A percentile compares a stretch with the other conserved stretches of the same genome.
Evolutionary conservation across 164 flowering plant species (phyloP).

Genomic region (Magnolia sinica): DNA sequence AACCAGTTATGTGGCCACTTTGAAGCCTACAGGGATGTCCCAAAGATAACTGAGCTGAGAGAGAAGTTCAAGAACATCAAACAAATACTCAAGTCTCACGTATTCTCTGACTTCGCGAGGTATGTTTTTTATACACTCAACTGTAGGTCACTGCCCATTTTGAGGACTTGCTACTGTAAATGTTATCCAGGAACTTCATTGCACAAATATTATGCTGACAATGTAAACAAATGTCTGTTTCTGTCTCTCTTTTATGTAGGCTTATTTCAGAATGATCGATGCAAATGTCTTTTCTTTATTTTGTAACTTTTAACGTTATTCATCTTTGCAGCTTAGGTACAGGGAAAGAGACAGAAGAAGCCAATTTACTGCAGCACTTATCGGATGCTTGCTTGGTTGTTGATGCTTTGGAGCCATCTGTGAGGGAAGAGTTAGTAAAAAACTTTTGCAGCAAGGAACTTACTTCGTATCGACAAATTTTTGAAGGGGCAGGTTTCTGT

Average conservation of each 20-base stretch:
- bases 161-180: not conserved
- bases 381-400: slow-evolving; percentile 98
- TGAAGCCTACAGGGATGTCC: slow-evolving; percentile 94
- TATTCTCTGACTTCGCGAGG: slow-evolving; percentile 98
- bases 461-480: slow-evolving; percentile 90
- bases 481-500: slow-evolving; percentile 91
- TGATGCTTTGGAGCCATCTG: slow-evolving; percentile 98
- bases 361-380: slow-evolving; percentile 81
- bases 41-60: slow-evolving; percentile 88
- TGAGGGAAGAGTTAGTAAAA: slow-evolving; percentile 92
- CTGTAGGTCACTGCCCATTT: not conserved
- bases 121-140: slow-evolving; percentile 17
- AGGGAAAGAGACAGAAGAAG: slow-evolving; percentile 89
- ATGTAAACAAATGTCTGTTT: not conserved
- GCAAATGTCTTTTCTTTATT: not conserved
- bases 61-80: slow-evolving; percentile 95
- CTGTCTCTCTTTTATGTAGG: not conserved
- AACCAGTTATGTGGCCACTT: slow-evolving; percentile 94
- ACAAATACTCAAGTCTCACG: slow-evolving; percentile 94
- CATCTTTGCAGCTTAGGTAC: slow-evolving; percentile 77
- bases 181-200: not conserved
- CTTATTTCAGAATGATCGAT: not conserved
- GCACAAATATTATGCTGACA: not conserved
- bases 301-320: not conserved
- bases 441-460: slow-evolving; percentile 91